Percentiles rank a stretch among this genome's conserved stretches.
Conservation (phyloP, 2,329 filamentous ascomycete genomes). For the Penicillium sp. region DNA sequence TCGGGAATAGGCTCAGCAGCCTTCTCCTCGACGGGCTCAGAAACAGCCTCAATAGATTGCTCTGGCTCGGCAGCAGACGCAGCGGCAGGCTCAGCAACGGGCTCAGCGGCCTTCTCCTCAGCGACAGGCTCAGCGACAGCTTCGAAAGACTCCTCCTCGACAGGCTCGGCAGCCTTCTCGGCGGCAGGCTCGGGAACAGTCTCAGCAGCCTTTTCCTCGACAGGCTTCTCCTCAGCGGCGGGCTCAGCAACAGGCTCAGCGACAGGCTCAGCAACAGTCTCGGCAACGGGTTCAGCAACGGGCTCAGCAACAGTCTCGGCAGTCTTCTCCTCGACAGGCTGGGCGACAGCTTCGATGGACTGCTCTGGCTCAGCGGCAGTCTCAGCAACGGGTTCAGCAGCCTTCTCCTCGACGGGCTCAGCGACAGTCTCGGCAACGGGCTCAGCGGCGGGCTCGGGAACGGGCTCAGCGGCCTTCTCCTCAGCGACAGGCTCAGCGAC, state of each 20-base stretch:
- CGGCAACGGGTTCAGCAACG: neutral
- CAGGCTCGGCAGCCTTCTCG: slow-evolving; percentile 5
- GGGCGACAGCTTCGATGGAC: too few relatives aligned
- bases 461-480: neutral
- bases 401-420: too few relatives aligned
- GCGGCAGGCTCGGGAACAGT: neutral
- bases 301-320: too few relatives aligned
- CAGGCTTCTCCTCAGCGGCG: neutral
- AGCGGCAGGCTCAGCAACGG: slow-evolving; percentile 1
- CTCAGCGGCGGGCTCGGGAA: neutral
- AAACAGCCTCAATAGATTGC: too few relatives aligned
- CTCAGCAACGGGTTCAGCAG: too few relatives aligned
- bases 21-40: neutral
- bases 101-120: neutral
- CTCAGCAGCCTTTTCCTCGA: slow-evolving; percentile 7
- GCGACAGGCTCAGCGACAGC: neutral
- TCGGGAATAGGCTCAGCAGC: neutral
- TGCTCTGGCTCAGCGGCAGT: too few relatives aligned
- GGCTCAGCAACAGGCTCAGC: slow-evolving; percentile 1
- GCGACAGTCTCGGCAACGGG: too few relatives aligned
- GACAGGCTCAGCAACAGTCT: neutral
- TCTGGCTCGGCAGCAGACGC: neutral
- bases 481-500: slow-evolving; percentile 3
- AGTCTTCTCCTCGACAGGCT: too few relatives aligned
- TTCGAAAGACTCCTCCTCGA: neutral